Evolutionary conservation across 2,329 filamentous ascomycete genomes (phyloP), one percentile per base, ranked within the genome.

Genomic region (Phyllosticta ampelicida): DNA sequence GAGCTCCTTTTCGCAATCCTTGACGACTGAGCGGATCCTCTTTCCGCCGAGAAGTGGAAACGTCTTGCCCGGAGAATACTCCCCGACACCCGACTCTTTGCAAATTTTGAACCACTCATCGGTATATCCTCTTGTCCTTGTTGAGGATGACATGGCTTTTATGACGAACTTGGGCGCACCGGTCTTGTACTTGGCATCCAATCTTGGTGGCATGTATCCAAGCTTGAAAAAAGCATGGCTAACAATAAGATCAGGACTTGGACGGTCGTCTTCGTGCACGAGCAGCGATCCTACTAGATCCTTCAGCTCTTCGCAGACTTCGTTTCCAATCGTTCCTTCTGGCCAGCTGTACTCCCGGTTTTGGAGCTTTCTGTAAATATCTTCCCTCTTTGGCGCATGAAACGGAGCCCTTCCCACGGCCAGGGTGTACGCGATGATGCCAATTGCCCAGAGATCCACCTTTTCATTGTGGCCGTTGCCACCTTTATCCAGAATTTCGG

Each of bases 381-480:
- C 88, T 68, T 94, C 88, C 18, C 88, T 88, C 48, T 88, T 92
- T 11, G 86, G 85, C 11, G 94, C 95, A 73, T 99, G 94, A 71
- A 99, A 99, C 0, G 94, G 94, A 0, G 94, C 92, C 66, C 92
- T 95, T 19, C 94, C 95, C 8, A 94, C 94, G 52, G 97, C 86
- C 83, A 99, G 92, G 53, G 94, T 95, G 74, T 95, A 97, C 85
- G 95, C 90, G 70, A 99, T 99, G 64, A 99, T 94, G 19, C 95
- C 94, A 68, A 99, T 80, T 51, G 92, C 96, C 95, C 95, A 99
- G 58, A 99, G 89, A 70, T 99, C 94, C 3, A 99, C 94, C 78
- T 95, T 96, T 70, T 97, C 91, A 64, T 96, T 94, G 70, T 99
- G 94, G 0, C 94, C 94, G 66, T 92, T 90, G 68, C 89, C 94